A percentile compares a stretch with the other conserved stretches of the same genome.
Evolutionary conservation across 2,329 filamentous ascomycete genomes (phyloP).

Genomic region (Exophiala phaeomuriformis): DNA sequence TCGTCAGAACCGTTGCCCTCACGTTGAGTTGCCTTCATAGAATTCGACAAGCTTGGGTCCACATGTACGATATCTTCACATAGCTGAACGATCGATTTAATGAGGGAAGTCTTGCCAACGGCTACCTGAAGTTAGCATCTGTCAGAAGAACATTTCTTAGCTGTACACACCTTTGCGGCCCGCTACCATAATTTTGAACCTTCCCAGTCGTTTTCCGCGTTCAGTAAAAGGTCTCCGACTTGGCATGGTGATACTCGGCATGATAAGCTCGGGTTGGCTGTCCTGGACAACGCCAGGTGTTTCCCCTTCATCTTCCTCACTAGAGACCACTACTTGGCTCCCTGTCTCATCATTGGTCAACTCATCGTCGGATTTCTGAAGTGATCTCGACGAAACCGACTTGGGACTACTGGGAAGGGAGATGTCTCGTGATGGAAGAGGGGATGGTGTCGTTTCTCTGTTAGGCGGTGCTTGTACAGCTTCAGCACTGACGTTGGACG

Average conservation of each 20-base stretch:
- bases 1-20: slow-evolving; percentile 21
- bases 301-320: slow-evolving; percentile 46
- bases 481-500: slow-evolving; percentile 17
- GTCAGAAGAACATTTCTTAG: neutral
- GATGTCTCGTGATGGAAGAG: slow-evolving; percentile 32
- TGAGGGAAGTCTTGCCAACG: slow-evolving; percentile 80
- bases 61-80: slow-evolving; percentile 93
- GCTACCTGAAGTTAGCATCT: slow-evolving; percentile 43
- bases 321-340: slow-evolving; percentile 50
- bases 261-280: slow-evolving; percentile 69
- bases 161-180: slow-evolving; percentile 60
- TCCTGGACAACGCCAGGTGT: slow-evolving; percentile 31
- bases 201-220: slow-evolving; percentile 73
- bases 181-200: slow-evolving; percentile 80
- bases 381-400: slow-evolving; percentile 52
- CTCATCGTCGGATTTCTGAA: slow-evolving; percentile 53
- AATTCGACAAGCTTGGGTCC: slow-evolving; percentile 48
- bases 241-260: slow-evolving; percentile 92
- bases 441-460: slow-evolving; percentile 27
- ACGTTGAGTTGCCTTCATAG: slow-evolving; percentile 3
- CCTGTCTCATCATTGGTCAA: slow-evolving; percentile 47
- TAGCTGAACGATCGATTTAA: slow-evolving; percentile 76
- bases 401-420: slow-evolving; percentile 53
- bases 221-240: slow-evolving; percentile 81
- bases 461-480: slow-evolving; percentile 26